These are phyloP conservation scores for Melaleuca alternifolia DNA, from an alignment of 345 rosid species.

Conservation along the genomic window DNA sequence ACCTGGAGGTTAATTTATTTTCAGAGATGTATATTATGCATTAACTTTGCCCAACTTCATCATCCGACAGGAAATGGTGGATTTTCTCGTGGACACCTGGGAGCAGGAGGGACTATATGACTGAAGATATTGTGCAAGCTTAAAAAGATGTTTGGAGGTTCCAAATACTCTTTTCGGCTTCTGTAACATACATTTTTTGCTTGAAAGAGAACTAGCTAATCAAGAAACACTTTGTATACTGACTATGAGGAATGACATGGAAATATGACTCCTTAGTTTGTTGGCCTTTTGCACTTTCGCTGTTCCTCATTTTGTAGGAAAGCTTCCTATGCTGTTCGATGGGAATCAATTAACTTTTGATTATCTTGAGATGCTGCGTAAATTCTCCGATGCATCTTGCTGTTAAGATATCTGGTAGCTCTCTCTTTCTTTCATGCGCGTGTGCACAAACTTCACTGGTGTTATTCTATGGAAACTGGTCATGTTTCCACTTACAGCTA, in stretches of 20 bases:
- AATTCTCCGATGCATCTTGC: not conserved
- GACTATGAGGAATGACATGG: not conserved
- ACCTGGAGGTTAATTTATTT: not conserved
- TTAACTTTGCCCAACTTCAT: not conserved
- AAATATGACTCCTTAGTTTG: not conserved
- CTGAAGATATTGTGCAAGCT: constrained; percentile 7
- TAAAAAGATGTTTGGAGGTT: not conserved
- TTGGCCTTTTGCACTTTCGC: not conserved
- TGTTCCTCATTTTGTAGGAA: not conserved
- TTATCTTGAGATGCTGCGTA: not conserved
- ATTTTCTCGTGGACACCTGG: constrained; percentile 81
- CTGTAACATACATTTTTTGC: not conserved
- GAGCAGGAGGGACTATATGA: constrained; percentile 82
- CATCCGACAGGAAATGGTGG: constrained; percentile 69
- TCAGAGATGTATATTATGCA: not conserved
- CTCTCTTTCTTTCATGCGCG: not conserved
- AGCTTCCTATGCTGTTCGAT: not conserved
- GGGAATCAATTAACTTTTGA: not conserved
- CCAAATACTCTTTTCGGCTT: not conserved
- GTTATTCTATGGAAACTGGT: not conserved
- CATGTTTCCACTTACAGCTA: not conserved
- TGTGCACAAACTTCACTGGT: not conserved
- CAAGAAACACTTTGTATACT: not conserved
- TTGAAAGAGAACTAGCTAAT: not conserved
- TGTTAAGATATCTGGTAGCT: not conserved